Base-by-base conservation (phyloP, 2,329 filamentous ascomycete species). In the Blastomyces parvus region DNA sequence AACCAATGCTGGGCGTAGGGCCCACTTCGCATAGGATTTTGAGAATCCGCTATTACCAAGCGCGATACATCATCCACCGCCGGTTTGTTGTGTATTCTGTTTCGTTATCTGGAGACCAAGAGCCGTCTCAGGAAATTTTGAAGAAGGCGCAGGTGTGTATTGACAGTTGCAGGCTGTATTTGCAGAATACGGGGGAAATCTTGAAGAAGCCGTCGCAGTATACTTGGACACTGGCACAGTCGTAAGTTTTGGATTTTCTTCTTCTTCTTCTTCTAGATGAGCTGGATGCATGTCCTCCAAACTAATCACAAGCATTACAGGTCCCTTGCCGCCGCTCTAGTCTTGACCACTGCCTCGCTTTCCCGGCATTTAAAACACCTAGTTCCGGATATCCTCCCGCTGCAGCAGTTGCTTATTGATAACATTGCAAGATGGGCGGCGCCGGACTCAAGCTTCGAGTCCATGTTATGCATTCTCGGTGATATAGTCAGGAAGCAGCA, bases 191-290 rank as follows among this genome's bases (percentile, higher is more conserved):
- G 3, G 69, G 69, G 2, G 50, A 68, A 30, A 69, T 74, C 1
- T 59, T 75, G 48, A 63, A 65, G 42, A 65, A 69, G 62, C 73
- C 71, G 7, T 73, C 70, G 46, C 71, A 70, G 33, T 74, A 75
- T 50, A 74, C 73, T 0, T 75, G 73, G 73, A 75, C 73, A 3
- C 73, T 74, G 58, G 70, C 72, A 0, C 62, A 73, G 27, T 74
- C 72, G 72, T 74, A 68, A 56, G 64, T 60, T 33, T 25, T 53
- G 14, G 11, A 48, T 50, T 44, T 30, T 30, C 2, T 19, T 1
- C 8, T 46, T 27, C 22, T 48, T 30, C 8, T 6, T 6, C 33
- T 36, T 36, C 33, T 36, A 36, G 33, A 36, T 36, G 33, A 9
- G 9, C 1, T 8, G 33, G 33, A 40, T 40, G 14, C 13, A 38